Conservation (phyloP, 495 filamentous ascomycete genomes). For the Jackrogersella minutella region DNA sequence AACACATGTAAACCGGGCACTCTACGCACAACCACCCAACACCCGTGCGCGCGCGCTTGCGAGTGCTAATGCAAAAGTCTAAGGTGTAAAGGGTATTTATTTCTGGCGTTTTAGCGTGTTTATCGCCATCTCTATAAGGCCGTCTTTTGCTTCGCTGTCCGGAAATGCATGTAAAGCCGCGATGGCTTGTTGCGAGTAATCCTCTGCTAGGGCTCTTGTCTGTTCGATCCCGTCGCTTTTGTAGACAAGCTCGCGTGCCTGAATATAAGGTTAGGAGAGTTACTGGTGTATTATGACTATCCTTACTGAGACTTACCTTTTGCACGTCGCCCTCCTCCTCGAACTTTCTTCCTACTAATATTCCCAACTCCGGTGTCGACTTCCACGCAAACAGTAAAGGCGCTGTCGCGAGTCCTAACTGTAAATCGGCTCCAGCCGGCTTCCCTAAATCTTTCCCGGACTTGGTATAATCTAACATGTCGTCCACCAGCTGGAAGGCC, state of each 20-base stretch:
- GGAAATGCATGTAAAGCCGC: slow-evolving; percentile 82
- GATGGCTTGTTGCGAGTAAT: slow-evolving; percentile 89
- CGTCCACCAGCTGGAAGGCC: slow-evolving; percentile 98
- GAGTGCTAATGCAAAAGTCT: slow-evolving; percentile 31
- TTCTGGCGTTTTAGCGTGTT: slow-evolving; percentile 91
- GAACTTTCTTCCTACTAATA: slow-evolving; percentile 92
- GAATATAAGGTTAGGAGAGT: slow-evolving; percentile 11
- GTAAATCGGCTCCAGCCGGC: slow-evolving; percentile 91
- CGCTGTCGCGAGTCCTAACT: slow-evolving; percentile 94
- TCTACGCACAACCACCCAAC: neutral
- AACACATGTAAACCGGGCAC: slow-evolving; percentile 13
- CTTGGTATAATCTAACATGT: slow-evolving; percentile 96
- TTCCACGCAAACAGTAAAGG: slow-evolving; percentile 97
- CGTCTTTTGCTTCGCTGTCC: slow-evolving; percentile 89
- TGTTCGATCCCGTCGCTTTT: slow-evolving; percentile 87
- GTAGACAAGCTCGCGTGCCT: slow-evolving; percentile 87
- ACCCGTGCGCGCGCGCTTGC: neutral
- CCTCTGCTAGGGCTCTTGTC: slow-evolving; percentile 85
- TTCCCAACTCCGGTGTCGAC: slow-evolving; percentile 81
- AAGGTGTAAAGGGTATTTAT: slow-evolving; percentile 55
- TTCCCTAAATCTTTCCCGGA: slow-evolving; percentile 87
- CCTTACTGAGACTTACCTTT: slow-evolving; percentile 63
- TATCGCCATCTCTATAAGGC: slow-evolving; percentile 89
- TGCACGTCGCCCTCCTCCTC: slow-evolving; percentile 80
- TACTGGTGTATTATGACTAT: neutral